Percentiles rank a stretch among this genome's conserved stretches.
Evolutionary conservation across 2,329 filamentous ascomycete species (phyloP).

Genomic region (Curvularia verruculosa): DNA sequence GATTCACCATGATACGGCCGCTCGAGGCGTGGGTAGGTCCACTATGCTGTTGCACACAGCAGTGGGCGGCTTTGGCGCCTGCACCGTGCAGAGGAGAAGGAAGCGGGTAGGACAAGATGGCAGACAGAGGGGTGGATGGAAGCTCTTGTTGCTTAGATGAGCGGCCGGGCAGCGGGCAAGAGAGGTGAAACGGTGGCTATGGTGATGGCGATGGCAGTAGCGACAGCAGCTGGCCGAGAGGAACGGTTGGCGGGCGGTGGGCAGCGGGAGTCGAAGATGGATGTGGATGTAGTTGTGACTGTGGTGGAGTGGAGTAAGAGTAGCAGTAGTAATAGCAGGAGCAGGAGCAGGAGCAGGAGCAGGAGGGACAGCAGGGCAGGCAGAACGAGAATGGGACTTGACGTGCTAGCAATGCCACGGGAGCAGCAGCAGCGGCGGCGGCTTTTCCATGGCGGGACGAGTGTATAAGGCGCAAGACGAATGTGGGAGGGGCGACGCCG

Average conservation of each 20-base stretch:
- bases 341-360: slow-evolving; percentile 3
- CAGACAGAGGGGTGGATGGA: background rate
- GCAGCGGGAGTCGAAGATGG: background rate
- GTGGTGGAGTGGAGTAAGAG: background rate
- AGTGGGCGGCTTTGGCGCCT: slow-evolving; percentile 31
- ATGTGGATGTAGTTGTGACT: background rate
- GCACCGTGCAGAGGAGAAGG: slow-evolving; percentile 6
- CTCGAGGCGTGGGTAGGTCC: background rate
- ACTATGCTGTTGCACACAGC: slow-evolving; percentile 19
- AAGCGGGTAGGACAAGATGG: background rate
- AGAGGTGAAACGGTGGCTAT: background rate
- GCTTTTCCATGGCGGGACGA: slow-evolving; percentile 35
- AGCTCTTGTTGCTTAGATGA: background rate
- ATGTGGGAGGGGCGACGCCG: slow-evolving; percentile 35
- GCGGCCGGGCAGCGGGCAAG: background rate
- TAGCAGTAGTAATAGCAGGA: no score
- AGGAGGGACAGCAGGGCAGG: background rate
- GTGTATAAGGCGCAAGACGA: slow-evolving; percentile 39
- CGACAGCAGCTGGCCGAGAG: background rate
- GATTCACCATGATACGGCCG: slow-evolving; percentile 8
- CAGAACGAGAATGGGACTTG: no score
- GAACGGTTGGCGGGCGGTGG: no score
- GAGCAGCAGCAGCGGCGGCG: slow-evolving; percentile 31
- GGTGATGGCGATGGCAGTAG: background rate
- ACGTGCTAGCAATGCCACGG: slow-evolving; percentile 26